Base-by-base conservation (phyloP, 2,329 filamentous ascomycete genomes). In the Neodidymelliopsis sp. region DNA sequence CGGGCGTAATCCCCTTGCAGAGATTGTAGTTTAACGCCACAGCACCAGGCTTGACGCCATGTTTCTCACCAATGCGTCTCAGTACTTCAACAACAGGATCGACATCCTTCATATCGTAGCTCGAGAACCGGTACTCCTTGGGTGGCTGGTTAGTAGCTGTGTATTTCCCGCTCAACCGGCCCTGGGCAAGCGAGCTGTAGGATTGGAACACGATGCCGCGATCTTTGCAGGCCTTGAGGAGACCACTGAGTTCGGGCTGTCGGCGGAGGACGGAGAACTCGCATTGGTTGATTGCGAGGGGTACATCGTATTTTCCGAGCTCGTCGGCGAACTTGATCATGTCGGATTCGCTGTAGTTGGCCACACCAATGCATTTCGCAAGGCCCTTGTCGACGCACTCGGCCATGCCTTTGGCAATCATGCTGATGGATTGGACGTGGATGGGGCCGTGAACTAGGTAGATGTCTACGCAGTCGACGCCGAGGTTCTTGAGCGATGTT, bases 11-110 rank as follows among this genome's bases (percentile, higher is more conserved):
- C 0, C 76, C 76, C 60, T 78, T 79, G 37, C 71, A 71, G 22
- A 79, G 69, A 8, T 72, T 72, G 54, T 73, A 78, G 51, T 79
- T 79, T 23, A 79, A 53, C 25, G 75, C 74, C 4, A 78, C 72
- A 1, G 75, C 74, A 19, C 72, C 66, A 12, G 70, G 54, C 13
- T 56, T 56, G 11, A 74, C 69, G 4, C 63, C 66, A 8, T 62
- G 65, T 43, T 69, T 66, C 7, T 71, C 66, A 0, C 70, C 72
- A 42, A 77, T 74, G 18, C 54, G 53, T 25, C 69, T 66, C 37
- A 77, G 54, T 5, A 71, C 65, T 5, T 67, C 61, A 9, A 77
- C 47, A 0, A 73, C 62, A 4, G 72, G 73, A 45, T 75, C 71
- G 12, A 79, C 53, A 41, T 76, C 62, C 54, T 74, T 70, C 71